Conservation (phyloP, 306 rosid species). For the Corylus americana region DNA sequence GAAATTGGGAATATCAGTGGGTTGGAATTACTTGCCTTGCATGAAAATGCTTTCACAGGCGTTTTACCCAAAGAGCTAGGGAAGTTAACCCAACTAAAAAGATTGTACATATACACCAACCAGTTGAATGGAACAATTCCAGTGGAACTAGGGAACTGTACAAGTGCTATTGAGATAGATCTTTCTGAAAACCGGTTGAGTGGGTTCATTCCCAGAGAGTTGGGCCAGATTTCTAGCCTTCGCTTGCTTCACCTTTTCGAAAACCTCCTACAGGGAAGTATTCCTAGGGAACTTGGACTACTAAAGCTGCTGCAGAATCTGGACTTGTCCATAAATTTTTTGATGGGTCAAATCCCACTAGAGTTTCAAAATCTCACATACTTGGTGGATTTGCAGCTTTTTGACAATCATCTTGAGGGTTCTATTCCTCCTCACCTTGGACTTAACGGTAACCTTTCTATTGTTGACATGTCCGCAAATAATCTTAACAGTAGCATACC, state of each 20-base stretch:
- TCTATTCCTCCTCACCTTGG: slow-evolving; percentile 71
- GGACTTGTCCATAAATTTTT: slow-evolving; percentile 64
- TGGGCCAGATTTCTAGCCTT: slow-evolving; percentile 55
- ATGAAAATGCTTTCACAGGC: slow-evolving; percentile 54
- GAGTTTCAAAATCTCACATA: slow-evolving; percentile 62
- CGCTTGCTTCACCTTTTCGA: slow-evolving; percentile 73
- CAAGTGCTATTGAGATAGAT: slow-evolving; percentile 65
- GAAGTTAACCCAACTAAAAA: slow-evolving; percentile 44
- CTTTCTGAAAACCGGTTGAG: slow-evolving; percentile 64
- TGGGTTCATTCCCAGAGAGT: slow-evolving; percentile 61
- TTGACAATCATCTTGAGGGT: slow-evolving; percentile 72
- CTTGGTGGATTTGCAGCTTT: slow-evolving; percentile 68
- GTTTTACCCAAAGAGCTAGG: slow-evolving; percentile 58
- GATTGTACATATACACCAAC: slow-evolving; percentile 69
- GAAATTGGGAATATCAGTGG: slow-evolving; percentile 65
- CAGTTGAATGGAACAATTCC: slow-evolving; percentile 73
- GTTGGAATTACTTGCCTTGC: slow-evolving; percentile 67
- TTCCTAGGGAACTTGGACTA: slow-evolving; percentile 59
- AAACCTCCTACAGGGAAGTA: slow-evolving; percentile 58
- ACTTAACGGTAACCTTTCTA: slow-evolving; percentile 46
- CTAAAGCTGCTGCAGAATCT: slow-evolving; percentile 47
- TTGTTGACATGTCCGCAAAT: slow-evolving; percentile 69
- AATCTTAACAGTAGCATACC: slow-evolving; percentile 67
- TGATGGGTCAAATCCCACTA: slow-evolving; percentile 65
- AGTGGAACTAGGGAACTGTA: slow-evolving; percentile 61